These are phyloP conservation scores for Gamarada debralockiae DNA, from an alignment of 495 filamentous ascomycete genomes.

Conservation along the genomic window DNA sequence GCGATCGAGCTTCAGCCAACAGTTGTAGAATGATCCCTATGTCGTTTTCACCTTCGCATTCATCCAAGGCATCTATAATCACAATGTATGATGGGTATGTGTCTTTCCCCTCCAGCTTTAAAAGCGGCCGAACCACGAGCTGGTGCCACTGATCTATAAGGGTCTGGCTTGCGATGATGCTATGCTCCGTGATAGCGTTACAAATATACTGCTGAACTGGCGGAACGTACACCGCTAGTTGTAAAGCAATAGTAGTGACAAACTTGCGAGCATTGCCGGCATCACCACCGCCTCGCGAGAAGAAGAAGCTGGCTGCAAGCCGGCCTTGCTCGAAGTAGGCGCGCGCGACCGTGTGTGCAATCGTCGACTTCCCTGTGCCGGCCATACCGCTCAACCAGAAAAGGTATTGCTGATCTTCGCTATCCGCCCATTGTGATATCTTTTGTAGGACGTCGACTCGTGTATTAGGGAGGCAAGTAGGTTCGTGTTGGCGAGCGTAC, in stretches of 20 bases:
- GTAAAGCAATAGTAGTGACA: conserved; percentile 13
- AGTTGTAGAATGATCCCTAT: no score
- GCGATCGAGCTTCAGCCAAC: conserved; percentile 19
- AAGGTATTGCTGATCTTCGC: conserved; percentile 10
- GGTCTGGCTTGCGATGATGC: conserved; percentile 13
- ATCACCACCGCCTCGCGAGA: conserved; percentile 17
- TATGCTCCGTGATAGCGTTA: conserved; percentile 9
- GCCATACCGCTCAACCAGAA: conserved; percentile 31
- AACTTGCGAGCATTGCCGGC: conserved; percentile 17
- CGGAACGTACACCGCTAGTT: not conserved
- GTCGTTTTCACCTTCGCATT: conserved; percentile 20
- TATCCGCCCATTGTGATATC: conserved; percentile 3
- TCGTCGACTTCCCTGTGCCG: no score
- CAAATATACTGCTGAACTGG: conserved; percentile 7
- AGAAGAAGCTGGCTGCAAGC: conserved; percentile 15
- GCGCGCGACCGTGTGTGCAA: conserved; percentile 9
- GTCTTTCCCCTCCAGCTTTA: conserved; percentile 9
- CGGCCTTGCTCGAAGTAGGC: conserved; percentile 3
- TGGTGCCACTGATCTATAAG: conserved; percentile 17
- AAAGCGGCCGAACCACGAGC: conserved; percentile 20
- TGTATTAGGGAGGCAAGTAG: no score
- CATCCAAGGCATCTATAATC: conserved; percentile 21
- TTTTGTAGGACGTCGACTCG: conserved; percentile 15
- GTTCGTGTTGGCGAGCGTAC: no score
- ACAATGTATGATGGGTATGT: conserved; percentile 5